Evolutionary conservation across 139 green algal species (phyloP), one percentile per base, ranked within the genome.

Genomic region (Eudorina sp.): DNA sequence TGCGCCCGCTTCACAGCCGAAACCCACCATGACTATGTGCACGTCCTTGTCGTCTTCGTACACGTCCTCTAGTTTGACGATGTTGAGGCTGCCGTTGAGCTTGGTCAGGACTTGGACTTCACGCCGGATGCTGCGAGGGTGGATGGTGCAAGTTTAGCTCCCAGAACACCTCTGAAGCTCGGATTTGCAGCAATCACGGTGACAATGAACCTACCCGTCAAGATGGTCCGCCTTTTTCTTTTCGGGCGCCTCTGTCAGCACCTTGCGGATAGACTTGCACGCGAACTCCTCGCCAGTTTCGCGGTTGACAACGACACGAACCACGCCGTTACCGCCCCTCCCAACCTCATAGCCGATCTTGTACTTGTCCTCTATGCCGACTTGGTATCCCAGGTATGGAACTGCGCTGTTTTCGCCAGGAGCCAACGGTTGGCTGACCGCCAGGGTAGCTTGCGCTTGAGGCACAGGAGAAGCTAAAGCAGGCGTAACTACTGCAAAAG

Each of bases 21-120:
- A n/a, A n/a, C n/a, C n/a, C n/a, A n/a, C n/a, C 93, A 97, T 96
- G 29, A 98, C 89, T 75, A 98, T 94, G 89, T 97, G 93, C 2
- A 98, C 88, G 60, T 93, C 68, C 4, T 91, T 69, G 25, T 96
- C 94, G 77, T 98, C 95, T 87, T 98, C 96, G 62, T 92, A 97
- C 23, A 94, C 92, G 38, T 94, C 92, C 77, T 96, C 92, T 38
- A 97, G 90, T 46, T 93, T 90, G 8, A 95, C 94, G 40, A 98
- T 93, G 78, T 96, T 97, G 14, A 98, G 93, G 36, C 94, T 97
- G 48, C 96, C 95, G 0, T 90, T 88, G 45, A 98, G 93, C n/a
- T 89, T 83, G 0, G 84, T 91, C 46, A 98, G 88, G 21, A 97
- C 94, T 53, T 89, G 89, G 3, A 96, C 77, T 83, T 96, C 94